Base-by-base conservation (phyloP, 352 stramenopile genomes). In the Phytophthora pini region DNA sequence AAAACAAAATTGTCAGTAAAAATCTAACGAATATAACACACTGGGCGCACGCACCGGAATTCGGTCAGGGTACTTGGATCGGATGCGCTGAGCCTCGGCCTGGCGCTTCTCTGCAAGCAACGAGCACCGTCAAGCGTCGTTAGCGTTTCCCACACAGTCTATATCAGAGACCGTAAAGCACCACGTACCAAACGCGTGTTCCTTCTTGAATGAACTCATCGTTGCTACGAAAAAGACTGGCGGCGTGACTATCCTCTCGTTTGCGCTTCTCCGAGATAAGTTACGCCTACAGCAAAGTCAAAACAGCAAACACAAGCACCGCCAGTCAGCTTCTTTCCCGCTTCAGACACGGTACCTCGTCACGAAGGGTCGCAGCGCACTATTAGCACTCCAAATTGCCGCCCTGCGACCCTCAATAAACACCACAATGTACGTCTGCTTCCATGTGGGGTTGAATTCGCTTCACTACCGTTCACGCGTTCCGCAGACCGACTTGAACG, bases 1-100 rank as follows among this genome's bases (percentile, higher is more conserved):
- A 47, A 4, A 41, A 27, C 20, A 56, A 56, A 5, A 53, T 15
- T 0, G 32, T 65, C 15, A 73, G 52, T 12, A 46, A 24, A 47
- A 13, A 38, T 1, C 11, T 7, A 26, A 32, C 15, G 17, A 5
- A 22, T 27, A 46, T 5, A 27, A 12, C 22, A 5, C 15, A 31
- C n/a, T 2, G 13, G 34, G 32, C 11, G 15, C n/a, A 70, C 76
- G 26, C 47, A 96, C 94, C 26, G 98, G 98, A 67, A 99, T 98
- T 57, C 98, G 90, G 82, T 99, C 97, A 9, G 98, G 97, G 82
- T 99, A 99, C 80, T 99, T 99, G 63, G 90, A 94, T 68, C 97
- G 93, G 62, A 99, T 99, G 60, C 97, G 93, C 79, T 99, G 94
- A 45, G 97, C 97, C 77, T 99, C 98, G 13, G 92, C 94, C 76